Conservation (phyloP, 2,329 filamentous ascomycete species). For the Cladosporium sp. region DNA sequence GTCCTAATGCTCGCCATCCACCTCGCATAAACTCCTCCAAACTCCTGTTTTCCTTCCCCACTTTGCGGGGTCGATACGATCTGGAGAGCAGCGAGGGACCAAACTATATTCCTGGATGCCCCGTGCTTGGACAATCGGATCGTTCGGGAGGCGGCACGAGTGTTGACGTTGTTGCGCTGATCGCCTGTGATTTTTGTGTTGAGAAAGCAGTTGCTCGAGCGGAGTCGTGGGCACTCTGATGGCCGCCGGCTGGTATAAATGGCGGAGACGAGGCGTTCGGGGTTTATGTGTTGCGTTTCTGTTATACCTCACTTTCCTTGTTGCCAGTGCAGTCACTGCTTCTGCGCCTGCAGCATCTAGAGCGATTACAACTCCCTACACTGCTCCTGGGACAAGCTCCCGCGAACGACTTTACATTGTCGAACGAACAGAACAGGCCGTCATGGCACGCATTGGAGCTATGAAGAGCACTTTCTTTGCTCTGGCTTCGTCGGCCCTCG, state of each 20-base stretch:
- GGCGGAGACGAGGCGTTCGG: conserved; percentile 1
- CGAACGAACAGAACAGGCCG: background rate
- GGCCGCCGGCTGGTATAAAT: conserved; percentile 6
- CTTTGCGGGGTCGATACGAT: conserved; percentile 8
- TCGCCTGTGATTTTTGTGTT: background rate
- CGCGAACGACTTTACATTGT: background rate
- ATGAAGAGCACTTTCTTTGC: conserved; percentile 8
- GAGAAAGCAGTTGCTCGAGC: background rate
- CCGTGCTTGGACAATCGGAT: background rate
- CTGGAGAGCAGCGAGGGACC: background rate
- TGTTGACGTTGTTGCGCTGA: conserved; percentile 11
- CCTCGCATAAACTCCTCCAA: background rate
- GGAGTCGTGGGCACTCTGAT: background rate
- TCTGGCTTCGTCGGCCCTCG: conserved; percentile 9
- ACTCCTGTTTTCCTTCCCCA: conserved; percentile 3
- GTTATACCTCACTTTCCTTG: conserved; percentile 4
- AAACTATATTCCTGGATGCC: background rate
- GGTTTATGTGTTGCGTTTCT: background rate
- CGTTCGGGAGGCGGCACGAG: conserved; percentile 1
- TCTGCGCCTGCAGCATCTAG: background rate
- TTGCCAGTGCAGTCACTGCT: background rate
- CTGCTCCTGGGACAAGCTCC: background rate
- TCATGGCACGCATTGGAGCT: conserved; percentile 8
- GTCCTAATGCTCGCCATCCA: background rate
- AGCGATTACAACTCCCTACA: background rate